Base-by-base conservation (phyloP, 2,329 filamentous ascomycete genomes). In the Dothistroma septosporum region DNA sequence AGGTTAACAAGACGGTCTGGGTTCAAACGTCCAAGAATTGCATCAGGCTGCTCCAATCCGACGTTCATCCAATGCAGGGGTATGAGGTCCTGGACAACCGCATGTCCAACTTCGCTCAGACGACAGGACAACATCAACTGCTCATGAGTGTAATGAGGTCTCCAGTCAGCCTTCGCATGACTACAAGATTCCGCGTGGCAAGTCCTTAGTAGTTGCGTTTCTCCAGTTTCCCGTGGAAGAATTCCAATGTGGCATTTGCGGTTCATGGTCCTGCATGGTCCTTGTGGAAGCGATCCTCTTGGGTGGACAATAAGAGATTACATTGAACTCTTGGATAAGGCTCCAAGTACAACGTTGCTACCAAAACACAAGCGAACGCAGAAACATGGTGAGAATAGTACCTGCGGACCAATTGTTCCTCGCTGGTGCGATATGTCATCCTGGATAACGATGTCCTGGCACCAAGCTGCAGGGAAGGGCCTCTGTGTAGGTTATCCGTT, bases 351-450 rank as follows among this genome's bases (percentile, higher is more conserved):
- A 64, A 57, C 53, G 59, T 62, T 46, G 58, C n/a, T 53, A 59
- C 49, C 53, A 50, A 55, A 63, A 64, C 56, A 47, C 22, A 56
- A 28, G 14, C 6, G 11, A 44, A 49, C 50, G 54, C 61, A 64
- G 60, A 59, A 65, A 60, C 56, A 58, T 50, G 52, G 58, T 60
- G 66, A 67, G 69, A 68, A 65, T 66, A 69, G 68, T 75, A 75
- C 73, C 73, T 75, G 72, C 69, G 67, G 66, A 70, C 65, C 68
- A 72, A 70, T 61, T 65, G 64, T 56, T 73, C 70, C 69, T 74
- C 71, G 70, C 70, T 68, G 72, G 56, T 71, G 72, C 72, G 70
- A 72, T 66, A 67, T 68, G 68, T 73, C 73, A 75, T 75, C 72
- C 73, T 75, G 73, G 68, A 55, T 33, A 50, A 48, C 54, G 21